Evolutionary conservation across 371 early-diverging fungal species (phyloP).

Genomic region (Rozella allomycis): DNA sequence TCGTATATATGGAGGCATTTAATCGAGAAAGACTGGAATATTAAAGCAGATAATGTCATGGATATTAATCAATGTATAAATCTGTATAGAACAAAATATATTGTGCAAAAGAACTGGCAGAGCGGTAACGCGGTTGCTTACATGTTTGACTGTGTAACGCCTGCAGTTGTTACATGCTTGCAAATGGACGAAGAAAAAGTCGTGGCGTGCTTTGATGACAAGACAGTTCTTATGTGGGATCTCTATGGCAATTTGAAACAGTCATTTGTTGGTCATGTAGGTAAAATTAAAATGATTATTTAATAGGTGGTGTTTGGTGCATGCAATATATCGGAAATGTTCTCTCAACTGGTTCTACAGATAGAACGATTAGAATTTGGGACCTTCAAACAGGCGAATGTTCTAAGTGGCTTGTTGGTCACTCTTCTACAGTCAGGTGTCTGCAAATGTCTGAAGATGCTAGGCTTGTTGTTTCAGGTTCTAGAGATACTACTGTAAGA

Average conservation of each 20-base stretch:
- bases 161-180: slow-evolving; percentile 59
- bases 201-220: slow-evolving; percentile 72
- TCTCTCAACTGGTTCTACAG: slow-evolving; percentile 91
- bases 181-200: slow-evolving; percentile 83
- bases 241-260: slow-evolving; percentile 38
- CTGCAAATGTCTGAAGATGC: slow-evolving; percentile 57
- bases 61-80: too few relatives aligned
- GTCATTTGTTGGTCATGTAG: slow-evolving; percentile 64
- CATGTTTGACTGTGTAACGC: neutral
- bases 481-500: slow-evolving; percentile 85
- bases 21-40: too few relatives aligned
- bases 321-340: slow-evolving; percentile 65
- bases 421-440: slow-evolving; percentile 86
- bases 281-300: too few relatives aligned
- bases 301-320: slow-evolving; percentile 99
- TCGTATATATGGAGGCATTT: too few relatives aligned
- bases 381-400: slow-evolving; percentile 69
- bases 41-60: too few relatives aligned
- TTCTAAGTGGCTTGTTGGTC: slow-evolving; percentile 72
- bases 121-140: neutral
- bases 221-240: slow-evolving; percentile 8
- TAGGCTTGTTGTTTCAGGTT: slow-evolving; percentile 66
- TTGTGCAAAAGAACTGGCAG: neutral
- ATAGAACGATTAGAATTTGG: slow-evolving; percentile 90
- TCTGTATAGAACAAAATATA: too few relatives aligned